Conservation (phyloP, 306 rosid genomes). For the Begonia fuchsioides region DNA sequence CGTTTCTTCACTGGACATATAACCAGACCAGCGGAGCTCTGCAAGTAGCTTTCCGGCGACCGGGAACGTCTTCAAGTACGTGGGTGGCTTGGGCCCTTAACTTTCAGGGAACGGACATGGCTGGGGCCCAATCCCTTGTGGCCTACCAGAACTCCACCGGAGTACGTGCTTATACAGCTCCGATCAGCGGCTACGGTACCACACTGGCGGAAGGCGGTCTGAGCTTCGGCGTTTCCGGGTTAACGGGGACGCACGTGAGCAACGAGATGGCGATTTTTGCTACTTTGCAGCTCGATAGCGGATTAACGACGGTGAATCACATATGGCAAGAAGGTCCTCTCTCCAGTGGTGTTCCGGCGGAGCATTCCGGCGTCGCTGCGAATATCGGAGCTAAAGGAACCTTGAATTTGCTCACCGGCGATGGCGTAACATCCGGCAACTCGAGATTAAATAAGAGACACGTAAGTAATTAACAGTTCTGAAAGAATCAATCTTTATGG, state of each 20-base stretch:
- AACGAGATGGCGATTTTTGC: constrained; percentile 8
- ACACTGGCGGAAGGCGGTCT: neutral
- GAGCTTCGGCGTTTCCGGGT: neutral
- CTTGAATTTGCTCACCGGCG: constrained; percentile 11
- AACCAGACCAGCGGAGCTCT: neutral
- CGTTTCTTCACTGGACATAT: constrained; percentile 16
- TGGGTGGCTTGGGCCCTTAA: constrained; percentile 18
- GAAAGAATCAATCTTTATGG: too few relatives aligned
- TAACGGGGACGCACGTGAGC: constrained; percentile 1
- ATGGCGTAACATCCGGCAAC: neutral
- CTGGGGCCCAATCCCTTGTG: constrained; percentile 11
- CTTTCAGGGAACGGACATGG: neutral
- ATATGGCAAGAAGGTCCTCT: constrained; percentile 14
- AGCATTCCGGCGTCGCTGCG: neutral
- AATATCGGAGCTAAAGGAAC: neutral
- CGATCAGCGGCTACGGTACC: neutral
- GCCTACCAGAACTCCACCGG: constrained; percentile 8
- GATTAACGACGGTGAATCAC: constrained; percentile 2
- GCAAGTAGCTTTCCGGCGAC: constrained; percentile 6
- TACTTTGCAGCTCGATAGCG: neutral
- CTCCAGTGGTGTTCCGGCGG: neutral
- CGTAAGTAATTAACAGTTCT: constrained; percentile 3
- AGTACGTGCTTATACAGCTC: constrained; percentile 2
- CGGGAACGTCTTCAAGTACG: neutral
- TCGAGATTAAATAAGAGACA: neutral